Evolutionary conservation across 495 filamentous ascomycete species (phyloP), one percentile per base, ranked within the genome.

Genomic region (Amorphotheca resinae): DNA sequence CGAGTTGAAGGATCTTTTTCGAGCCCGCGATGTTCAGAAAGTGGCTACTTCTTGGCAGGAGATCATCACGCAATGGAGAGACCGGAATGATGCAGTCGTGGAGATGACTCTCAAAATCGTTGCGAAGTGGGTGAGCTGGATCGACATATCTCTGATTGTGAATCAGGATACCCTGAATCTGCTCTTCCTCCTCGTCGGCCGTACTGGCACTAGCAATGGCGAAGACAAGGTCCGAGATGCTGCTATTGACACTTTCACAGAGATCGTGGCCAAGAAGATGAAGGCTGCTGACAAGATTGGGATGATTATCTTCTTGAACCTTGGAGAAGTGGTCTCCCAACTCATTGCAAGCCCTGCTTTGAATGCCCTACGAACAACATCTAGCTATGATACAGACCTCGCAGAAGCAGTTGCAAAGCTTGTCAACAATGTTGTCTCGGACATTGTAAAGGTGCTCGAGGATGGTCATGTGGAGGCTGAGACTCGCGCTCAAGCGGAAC

Each of bases 251-350:
- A 82, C 88, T 26, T 84, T 99, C 58, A 91, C 84, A 7, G 87
- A 96, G 62, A 93, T 94, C 46, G 80, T 94, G 36, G 82, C 78
- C 54, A 99, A 99, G 70, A 96, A 95, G 66, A 99, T 99, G 91
- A 84, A 83, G 55, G 66, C 86, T 1, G 66, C 70, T 23, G 87
- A 96, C 64, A 99, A 99, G 68, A 76, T 89, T 25, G 80, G 93
- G 47, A 79, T 99, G 74, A 93, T 99, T 46, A 64, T 74, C 16
- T 89, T 93, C 61, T 70, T 99, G 48, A 91, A 89, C 55, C 71
- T 96, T 22, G 75, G 74, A 32, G 75, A 77, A 30, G 86, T 95
- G 53, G 72, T 95, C 26, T 71, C 76, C 3, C 80, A 91, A 57
- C 75, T 96, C 8, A 74, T 89, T 41, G 73, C 73, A 38, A 93